Percentiles rank a stretch among this genome's conserved stretches.
These are phyloP conservation scores for Phytopythium helicoides DNA, from an alignment of 352 stramenopile species.

Conservation along the genomic window DNA sequence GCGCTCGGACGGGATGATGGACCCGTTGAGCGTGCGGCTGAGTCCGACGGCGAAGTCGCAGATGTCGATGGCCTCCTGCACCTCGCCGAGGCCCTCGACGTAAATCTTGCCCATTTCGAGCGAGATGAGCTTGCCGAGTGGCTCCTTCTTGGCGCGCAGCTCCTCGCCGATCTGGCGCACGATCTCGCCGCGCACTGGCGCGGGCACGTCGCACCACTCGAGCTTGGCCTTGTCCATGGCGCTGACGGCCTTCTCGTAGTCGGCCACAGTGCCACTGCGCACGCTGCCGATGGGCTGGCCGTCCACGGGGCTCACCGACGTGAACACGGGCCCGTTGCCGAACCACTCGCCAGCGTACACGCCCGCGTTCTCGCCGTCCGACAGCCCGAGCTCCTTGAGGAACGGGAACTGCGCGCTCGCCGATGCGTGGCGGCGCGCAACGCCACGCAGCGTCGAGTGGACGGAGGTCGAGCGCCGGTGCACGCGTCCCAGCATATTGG, in stretches of 20 bases:
- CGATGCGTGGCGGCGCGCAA: constrained; percentile 23
- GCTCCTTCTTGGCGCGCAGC: constrained; percentile 87
- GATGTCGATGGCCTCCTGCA: constrained; percentile 94
- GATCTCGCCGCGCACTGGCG: constrained; percentile 88
- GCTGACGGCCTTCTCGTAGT: constrained; percentile 83
- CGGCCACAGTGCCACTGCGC: constrained; percentile 66
- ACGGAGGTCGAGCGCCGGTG: too few species aligned
- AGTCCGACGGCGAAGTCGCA: constrained; percentile 93
- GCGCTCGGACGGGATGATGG: constrained; percentile 89
- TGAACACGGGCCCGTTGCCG: constrained; percentile 77
- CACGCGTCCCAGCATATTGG: constrained; percentile 28
- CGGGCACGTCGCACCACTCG: constrained; percentile 82
- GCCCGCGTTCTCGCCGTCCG: constrained; percentile 74
- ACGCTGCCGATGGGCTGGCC: constrained; percentile 84
- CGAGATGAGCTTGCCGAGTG: constrained; percentile 87
- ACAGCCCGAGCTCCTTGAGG: constrained; percentile 74
- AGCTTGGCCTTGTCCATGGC: constrained; percentile 85
- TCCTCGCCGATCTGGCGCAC: constrained; percentile 91
- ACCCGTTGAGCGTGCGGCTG: constrained; percentile 85
- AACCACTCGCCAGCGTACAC: constrained; percentile 89
- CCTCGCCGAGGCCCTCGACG: constrained; percentile 89
- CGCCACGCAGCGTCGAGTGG: constrained; percentile 12
- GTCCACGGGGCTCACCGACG: constrained; percentile 81
- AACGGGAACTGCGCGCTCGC: constrained; percentile 65
- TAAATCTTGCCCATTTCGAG: constrained; percentile 95